These are phyloP conservation scores for Cinchona pubescens DNA, from an alignment of 257 asterid genomes.

Conservation along the genomic window DNA sequence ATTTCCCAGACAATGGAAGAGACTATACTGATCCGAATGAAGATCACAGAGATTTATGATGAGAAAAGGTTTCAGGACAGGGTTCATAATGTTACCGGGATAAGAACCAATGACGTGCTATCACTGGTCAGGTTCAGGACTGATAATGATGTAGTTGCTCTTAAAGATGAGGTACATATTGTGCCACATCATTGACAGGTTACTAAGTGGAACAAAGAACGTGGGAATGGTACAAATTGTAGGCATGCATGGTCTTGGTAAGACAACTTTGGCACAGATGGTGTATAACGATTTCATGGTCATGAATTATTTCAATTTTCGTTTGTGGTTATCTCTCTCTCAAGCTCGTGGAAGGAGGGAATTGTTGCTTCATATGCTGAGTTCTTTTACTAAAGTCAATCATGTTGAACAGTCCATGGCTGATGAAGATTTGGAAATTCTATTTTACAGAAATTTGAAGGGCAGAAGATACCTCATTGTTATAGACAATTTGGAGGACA, in stretches of 20 bases:
- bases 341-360: slow-evolving; percentile 34
- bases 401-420: slow-evolving; percentile 23
- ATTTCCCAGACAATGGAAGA: background rate
- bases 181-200: slow-evolving; percentile 31
- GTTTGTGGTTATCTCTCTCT: slow-evolving; percentile 43
- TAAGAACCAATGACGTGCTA: background rate
- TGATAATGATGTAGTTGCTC: slow-evolving; percentile 45
- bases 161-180: slow-evolving; percentile 44
- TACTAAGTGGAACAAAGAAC: slow-evolving; percentile 23
- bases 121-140: background rate
- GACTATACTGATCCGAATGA: background rate
- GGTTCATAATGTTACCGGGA: background rate
- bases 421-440: background rate
- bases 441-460: background rate
- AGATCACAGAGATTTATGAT: background rate
- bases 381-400: slow-evolving; percentile 22
- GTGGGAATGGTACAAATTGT: slow-evolving; percentile 40
- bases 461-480: background rate
- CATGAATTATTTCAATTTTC: slow-evolving; percentile 36
- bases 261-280: slow-evolving; percentile 34
- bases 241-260: slow-evolving; percentile 34
- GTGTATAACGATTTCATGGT: slow-evolving; percentile 29
- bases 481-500: background rate
- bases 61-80: background rate
- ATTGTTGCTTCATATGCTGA: slow-evolving; percentile 36